phyloP scores from a whole-genome alignment of 768 basidiomycete genomes.

The Pulveroboletus sp. region DNA sequence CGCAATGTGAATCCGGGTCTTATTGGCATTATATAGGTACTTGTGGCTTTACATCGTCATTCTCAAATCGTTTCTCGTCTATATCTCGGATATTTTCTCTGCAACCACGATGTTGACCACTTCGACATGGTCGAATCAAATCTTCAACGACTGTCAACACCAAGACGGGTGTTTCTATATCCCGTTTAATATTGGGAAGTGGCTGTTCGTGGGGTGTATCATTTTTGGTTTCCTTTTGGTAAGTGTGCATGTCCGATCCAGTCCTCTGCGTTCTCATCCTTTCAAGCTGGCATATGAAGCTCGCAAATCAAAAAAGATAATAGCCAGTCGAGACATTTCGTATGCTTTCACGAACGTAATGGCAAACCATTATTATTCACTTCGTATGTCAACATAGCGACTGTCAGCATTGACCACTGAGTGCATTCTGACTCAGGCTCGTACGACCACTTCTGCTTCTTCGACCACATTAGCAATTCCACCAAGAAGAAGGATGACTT shows the following conservation, averaged over 20 bases:
- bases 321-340: slow-evolving; percentile 93
- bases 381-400: slow-evolving; percentile 54
- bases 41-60: slow-evolving; percentile 90
- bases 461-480: slow-evolving; percentile 92
- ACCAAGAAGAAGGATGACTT: slow-evolving; percentile 96
- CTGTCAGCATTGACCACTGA: not conserved
- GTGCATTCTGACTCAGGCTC: slow-evolving; percentile 50
- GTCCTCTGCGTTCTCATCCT: slow-evolving; percentile 7
- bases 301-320: slow-evolving; percentile 89
- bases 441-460: slow-evolving; percentile 98
- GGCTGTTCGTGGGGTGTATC: slow-evolving; percentile 98
- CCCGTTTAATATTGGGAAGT: slow-evolving; percentile 85
- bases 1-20: slow-evolving; percentile 1
- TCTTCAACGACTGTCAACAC: slow-evolving; percentile 69
- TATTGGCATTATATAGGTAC: slow-evolving; percentile 54
- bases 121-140: slow-evolving; percentile 85
- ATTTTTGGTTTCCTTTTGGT: slow-evolving; percentile 96
- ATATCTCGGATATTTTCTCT: slow-evolving; percentile 96
- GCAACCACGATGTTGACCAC: slow-evolving; percentile 95
- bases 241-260: slow-evolving; percentile 23
- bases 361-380: slow-evolving; percentile 94
- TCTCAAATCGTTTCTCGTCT: slow-evolving; percentile 94
- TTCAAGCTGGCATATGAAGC: slow-evolving; percentile 88
- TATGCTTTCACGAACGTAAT: slow-evolving; percentile 98
- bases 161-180: slow-evolving; percentile 75